Conservation (phyloP, 75 land plant species). For the Ceratopteris richardii region DNA sequence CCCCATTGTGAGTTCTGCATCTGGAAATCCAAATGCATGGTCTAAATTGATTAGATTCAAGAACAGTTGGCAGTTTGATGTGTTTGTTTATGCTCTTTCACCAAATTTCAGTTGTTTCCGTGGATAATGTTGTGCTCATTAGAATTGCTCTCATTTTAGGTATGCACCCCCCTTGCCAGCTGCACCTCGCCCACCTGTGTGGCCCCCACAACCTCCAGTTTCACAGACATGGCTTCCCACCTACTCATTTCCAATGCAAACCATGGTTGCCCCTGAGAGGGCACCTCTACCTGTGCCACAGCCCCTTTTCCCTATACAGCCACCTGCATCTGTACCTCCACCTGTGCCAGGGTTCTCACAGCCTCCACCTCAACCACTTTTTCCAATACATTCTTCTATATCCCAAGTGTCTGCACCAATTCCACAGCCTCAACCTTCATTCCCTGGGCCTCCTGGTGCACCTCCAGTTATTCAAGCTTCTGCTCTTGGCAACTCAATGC, state of each 20-base stretch:
- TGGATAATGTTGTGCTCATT: no score
- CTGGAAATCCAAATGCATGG: no score
- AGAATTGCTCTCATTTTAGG: slow-evolving; percentile 11
- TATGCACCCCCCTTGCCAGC: slow-evolving; percentile 33
- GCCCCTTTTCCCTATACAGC: slow-evolving; percentile 84
- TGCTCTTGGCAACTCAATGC: slow-evolving; percentile 6
- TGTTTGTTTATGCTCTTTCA: no score
- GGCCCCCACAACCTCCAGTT: slow-evolving; percentile 50
- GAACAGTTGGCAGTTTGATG: no score
- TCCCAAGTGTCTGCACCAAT: slow-evolving; percentile 36
- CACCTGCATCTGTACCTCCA: slow-evolving; percentile 28
- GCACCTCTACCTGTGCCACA: slow-evolving; percentile 28
- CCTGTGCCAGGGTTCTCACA: slow-evolving; percentile 14
- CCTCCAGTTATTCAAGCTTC: slow-evolving; percentile 23
- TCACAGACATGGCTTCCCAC: slow-evolving; percentile 66
- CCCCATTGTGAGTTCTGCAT: slow-evolving; percentile 55
- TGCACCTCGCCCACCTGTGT: slow-evolving; percentile 36
- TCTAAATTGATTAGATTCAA: no score
- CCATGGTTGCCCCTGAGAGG: slow-evolving; percentile 20
- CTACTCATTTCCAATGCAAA: slow-evolving; percentile 30
- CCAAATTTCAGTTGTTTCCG: no score
- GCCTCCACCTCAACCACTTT: slow-evolving; percentile 45
- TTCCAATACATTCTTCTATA: slow-evolving; percentile 44
- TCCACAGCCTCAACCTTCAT: slow-evolving; percentile 52
- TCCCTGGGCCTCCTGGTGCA: slow-evolving; percentile 39